Evolutionary conservation across 805 yeast genomes (phyloP).

Genomic region (Saccharomycopsis oosterbeekiorum): DNA sequence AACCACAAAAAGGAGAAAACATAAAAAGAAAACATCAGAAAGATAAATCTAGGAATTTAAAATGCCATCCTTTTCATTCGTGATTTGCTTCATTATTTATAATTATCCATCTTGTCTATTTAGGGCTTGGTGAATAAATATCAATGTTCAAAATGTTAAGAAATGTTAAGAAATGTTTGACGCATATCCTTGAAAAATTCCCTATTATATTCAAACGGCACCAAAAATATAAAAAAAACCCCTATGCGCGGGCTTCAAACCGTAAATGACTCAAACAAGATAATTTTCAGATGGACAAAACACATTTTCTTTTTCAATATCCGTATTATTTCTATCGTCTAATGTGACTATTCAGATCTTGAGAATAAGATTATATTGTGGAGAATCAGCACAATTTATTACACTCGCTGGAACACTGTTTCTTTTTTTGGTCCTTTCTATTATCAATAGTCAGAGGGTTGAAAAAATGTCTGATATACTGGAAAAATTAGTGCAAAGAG

Average conservation of each 20-base stretch:
- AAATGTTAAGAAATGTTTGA: background rate
- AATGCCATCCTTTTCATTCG: background rate
- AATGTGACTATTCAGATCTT: background rate
- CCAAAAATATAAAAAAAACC: background rate
- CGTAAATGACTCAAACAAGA: no score
- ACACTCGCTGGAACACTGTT: background rate
- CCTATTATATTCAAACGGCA: background rate
- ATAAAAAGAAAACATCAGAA: background rate
- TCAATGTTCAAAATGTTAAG: background rate
- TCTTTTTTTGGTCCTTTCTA: background rate
- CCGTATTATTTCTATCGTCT: no score
- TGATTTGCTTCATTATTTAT: background rate
- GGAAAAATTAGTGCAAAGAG: background rate
- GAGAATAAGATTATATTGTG: background rate
- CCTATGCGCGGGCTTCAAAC: no score
- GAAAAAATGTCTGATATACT: background rate
- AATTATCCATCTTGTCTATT: background rate
- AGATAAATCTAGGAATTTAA: no score
- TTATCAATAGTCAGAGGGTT: background rate
- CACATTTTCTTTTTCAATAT: no score
- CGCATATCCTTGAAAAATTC: background rate
- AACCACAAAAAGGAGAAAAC: no score
- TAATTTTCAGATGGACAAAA: no score
- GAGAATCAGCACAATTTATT: background rate
- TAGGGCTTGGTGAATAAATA: no score